phyloP scores from a whole-genome alignment of 768 basidiomycete genomes.

The Tylopilus sp. region DNA sequence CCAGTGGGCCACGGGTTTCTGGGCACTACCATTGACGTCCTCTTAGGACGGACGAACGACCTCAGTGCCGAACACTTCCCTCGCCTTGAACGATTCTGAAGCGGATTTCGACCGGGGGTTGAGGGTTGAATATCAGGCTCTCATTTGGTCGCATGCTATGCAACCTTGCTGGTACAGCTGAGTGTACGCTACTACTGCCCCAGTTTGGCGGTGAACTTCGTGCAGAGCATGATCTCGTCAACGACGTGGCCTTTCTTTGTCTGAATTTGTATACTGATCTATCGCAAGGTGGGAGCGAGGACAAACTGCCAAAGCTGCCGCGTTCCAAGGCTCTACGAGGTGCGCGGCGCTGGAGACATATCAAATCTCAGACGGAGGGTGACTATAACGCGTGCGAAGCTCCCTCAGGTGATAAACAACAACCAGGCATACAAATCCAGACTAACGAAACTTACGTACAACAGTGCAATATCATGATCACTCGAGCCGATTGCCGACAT shows the following conservation, averaged over 20 bases:
- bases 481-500: conserved; percentile 98
- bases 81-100: conserved; percentile 83
- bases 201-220: not conserved
- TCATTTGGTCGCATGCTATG: conserved; percentile 84
- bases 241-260: conserved; percentile 86
- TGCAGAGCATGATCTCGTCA: conserved; percentile 90
- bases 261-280: not conserved
- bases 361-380: conserved; percentile 95
- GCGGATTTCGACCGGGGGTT: conserved; percentile 78
- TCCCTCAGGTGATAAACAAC: conserved; percentile 71
- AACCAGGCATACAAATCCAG: not conserved
- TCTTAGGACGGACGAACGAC: conserved; percentile 88
- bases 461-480: conserved; percentile 94
- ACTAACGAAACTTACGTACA: not conserved
- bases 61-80: conserved; percentile 94
- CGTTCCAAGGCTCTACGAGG: conserved; percentile 68
- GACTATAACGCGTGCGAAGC: conserved; percentile 66
- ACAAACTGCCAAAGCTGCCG: conserved; percentile 89
- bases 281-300: conserved; percentile 57
- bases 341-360: conserved; percentile 81
- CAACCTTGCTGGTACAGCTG: conserved; percentile 90
- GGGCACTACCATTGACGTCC: conserved; percentile 83
- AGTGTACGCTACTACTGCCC: conserved; percentile 47
- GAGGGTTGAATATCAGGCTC: conserved; percentile 81
- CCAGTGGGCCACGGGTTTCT: conserved; percentile 94